A percentile compares a stretch with the other conserved stretches of the same genome.
phyloP scores from a whole-genome alignment of 805 yeast genomes.

The Debaryomyces maramus region DNA sequence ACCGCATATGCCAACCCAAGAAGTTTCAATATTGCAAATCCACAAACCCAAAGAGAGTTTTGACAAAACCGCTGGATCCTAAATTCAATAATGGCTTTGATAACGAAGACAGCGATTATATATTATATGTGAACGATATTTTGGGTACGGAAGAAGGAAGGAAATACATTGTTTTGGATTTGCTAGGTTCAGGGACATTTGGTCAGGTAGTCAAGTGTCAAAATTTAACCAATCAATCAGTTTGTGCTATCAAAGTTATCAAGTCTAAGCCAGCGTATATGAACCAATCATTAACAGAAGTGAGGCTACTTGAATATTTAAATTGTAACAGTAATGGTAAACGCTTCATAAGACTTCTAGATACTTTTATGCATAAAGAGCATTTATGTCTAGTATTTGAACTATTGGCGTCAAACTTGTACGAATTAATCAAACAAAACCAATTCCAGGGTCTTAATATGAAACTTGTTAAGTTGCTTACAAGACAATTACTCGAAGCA shows the following conservation, averaged over 20 bases:
- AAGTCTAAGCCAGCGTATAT: constrained; percentile 88
- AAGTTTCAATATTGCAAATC: constrained; percentile 77
- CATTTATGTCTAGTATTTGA: constrained; percentile 94
- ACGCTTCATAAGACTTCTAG: constrained; percentile 75
- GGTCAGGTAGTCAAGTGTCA: constrained; percentile 98
- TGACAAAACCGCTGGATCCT: constrained; percentile 91
- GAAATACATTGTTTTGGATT: constrained; percentile 83
- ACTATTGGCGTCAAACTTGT: constrained; percentile 79
- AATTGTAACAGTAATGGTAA: constrained; percentile 66
- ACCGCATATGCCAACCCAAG: constrained; percentile 76
- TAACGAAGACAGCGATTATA: constrained; percentile 86
- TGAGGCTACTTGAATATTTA: constrained; percentile 76
- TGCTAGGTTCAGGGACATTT: constrained; percentile 95
- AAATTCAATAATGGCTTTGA: constrained; percentile 79
- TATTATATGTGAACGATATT: constrained; percentile 90
- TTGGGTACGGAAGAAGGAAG: constrained; percentile 83
- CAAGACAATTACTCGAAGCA: constrained; percentile 80
- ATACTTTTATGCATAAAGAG: constrained; percentile 87
- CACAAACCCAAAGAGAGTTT: constrained; percentile 85
- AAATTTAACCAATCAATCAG: constrained; percentile 71
- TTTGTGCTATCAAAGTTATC: constrained; percentile 92
- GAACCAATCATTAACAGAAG: constrained; percentile 91
- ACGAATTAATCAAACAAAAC: constrained; percentile 88
- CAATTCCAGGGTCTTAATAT: constrained; percentile 88
- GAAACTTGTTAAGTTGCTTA: constrained; percentile 71